Conservation (phyloP, 306 rosid genomes). For the Gillenia trifoliata region DNA sequence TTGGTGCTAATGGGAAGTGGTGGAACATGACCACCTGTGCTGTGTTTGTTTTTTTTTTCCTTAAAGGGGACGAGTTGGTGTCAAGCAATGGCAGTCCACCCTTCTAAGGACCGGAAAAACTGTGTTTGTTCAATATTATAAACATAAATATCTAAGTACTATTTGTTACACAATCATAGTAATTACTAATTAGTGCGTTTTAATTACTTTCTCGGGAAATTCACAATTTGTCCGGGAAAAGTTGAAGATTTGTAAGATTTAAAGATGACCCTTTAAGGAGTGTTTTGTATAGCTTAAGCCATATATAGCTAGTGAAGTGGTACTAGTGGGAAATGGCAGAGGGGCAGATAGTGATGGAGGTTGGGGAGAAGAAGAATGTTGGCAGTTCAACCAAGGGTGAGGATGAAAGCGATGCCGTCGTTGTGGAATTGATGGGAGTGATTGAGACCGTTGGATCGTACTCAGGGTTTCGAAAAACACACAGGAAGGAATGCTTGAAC, state of each 20-base stretch:
- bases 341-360: conserved; percentile 18
- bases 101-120: no score
- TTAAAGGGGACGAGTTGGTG: no score
- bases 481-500: conserved; percentile 53
- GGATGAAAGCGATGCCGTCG: conserved; percentile 20
- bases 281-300: background rate
- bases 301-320: background rate
- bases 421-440: conserved; percentile 42
- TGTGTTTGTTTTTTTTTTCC: no score
- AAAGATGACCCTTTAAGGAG: background rate
- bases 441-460: conserved; percentile 45
- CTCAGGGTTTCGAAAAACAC: conserved; percentile 42
- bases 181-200: background rate
- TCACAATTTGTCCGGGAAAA: conserved; percentile 10
- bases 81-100: no score
- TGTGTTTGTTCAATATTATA: background rate
- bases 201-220: conserved; percentile 19
- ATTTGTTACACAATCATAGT: background rate
- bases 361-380: conserved; percentile 4
- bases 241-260: background rate
- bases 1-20: no score
- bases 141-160: background rate
- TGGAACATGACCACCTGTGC: background rate
- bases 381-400: conserved; percentile 6
- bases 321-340: background rate